Conservation (phyloP, 176 grass and related monocot genomes). For the Hyparrhenia diplandra region DNA sequence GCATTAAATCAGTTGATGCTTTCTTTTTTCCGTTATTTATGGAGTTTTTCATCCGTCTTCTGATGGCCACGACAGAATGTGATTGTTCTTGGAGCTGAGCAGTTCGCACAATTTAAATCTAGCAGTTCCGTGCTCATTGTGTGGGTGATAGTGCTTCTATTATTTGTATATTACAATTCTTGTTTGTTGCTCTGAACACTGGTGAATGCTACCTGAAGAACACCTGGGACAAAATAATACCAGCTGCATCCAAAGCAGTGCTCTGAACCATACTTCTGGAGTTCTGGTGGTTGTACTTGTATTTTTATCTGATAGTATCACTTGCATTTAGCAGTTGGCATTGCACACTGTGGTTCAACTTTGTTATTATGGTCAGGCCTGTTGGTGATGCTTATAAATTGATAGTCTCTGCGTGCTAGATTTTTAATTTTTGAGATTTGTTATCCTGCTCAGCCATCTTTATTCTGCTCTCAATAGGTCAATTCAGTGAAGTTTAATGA, state of each 20-base stretch:
- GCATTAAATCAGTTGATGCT: not conserved
- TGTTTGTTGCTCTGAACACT: not conserved
- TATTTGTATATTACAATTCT: not conserved
- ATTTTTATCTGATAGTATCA: not conserved
- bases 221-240: not conserved
- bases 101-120: not conserved
- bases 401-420: not conserved
- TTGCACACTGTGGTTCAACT: not conserved
- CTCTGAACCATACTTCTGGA: not conserved
- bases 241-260: not conserved
- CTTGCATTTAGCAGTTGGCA: not conserved
- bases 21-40: not conserved
- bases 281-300: not conserved
- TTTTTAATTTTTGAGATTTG: not conserved
- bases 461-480: slow-evolving; percentile 36
- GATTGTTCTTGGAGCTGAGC: not conserved
- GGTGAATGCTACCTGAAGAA: not conserved
- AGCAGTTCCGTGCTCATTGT: not conserved
- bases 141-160: not conserved
- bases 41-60: not conserved
- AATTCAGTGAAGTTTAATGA: slow-evolving; percentile 98
- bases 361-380: not conserved
- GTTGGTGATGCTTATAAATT: not conserved
- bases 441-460: slow-evolving; percentile 11
- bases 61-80: not conserved